Conservation (phyloP, 495 filamentous ascomycete species). For the Cairneyella variabilis region DNA sequence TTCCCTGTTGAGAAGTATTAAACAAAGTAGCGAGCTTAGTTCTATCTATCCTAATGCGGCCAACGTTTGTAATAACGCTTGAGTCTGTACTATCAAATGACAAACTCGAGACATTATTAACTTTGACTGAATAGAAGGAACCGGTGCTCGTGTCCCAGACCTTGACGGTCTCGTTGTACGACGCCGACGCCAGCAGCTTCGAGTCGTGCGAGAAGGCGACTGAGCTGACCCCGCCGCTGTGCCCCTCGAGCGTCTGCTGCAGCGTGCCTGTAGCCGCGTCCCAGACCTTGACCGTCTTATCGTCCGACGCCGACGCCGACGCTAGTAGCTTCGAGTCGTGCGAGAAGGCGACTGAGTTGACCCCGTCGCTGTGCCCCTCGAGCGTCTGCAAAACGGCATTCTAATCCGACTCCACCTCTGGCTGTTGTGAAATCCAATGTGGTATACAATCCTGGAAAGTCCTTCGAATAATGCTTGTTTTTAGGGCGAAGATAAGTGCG, state of each 20-base stretch:
- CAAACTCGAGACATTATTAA: background rate
- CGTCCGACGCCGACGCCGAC: background rate
- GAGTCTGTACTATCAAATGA: background rate
- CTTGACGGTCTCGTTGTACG: background rate
- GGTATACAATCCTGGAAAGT: constrained; percentile 1
- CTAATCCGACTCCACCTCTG: constrained; percentile 1
- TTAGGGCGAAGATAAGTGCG: constrained; percentile 19
- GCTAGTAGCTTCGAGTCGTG: background rate
- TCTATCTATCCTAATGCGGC: background rate
- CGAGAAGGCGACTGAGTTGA: background rate
- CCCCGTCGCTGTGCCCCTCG: background rate
- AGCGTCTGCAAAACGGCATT: background rate
- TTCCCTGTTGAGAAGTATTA: background rate
- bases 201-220: background rate
- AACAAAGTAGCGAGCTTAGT: background rate
- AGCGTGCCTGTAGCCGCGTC: background rate
- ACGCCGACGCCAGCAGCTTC: background rate
- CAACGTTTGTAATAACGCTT: background rate
- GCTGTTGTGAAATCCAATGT: background rate
- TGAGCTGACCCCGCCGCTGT: background rate
- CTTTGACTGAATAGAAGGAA: background rate
- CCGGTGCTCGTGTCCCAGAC: background rate
- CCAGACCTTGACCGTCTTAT: background rate
- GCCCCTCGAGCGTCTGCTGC: background rate
- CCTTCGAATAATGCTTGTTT: constrained; percentile 18